Base-by-base conservation (phyloP, 2,329 filamentous ascomycete species). In the Camillea tinctor region DNA sequence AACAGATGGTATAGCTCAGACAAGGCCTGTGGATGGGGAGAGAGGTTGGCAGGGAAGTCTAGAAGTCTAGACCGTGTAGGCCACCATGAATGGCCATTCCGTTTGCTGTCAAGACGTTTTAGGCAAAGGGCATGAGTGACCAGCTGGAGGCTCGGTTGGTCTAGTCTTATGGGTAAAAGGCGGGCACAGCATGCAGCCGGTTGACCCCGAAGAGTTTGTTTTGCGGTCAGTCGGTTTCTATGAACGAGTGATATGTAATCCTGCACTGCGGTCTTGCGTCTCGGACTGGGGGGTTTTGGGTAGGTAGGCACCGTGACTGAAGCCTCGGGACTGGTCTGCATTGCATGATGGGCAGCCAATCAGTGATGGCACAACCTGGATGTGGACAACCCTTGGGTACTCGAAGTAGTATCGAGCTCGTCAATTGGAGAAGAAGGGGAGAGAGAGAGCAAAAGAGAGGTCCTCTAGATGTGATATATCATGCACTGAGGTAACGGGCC, bases 401-500 rank as follows among this genome's bases (percentile, higher is more conserved):
- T 51, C 49, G 49, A 51, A 11, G 22, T 21, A 13, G 49, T 9
- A 21, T 40, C 19, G 44, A 19, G 40, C 24, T 26, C 53, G 40
- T 36, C 56, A 44, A 20, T 53, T 50, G 50, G 49, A 23, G 26
- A 30, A 11, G 26, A 30, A 11, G 13, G 26, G 26, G 26, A 30
- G 26, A 30, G 26, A 30, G 26, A 11, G 26, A 30, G 26, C 26
- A 49, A 36, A 23, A 44, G 23, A 54, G 24, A 55, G 36, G 40
- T 21, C n/a, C 20, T 17, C 23, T 2, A 26, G 36, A n/a, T n/a
- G 50, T 23, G 54, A 24, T 56, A 40, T 26, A 44, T 44, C 36
- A 44, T 44, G 54, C 21, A 30, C 56, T 56, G 55, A 59, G 60
- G 64, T 64, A 63, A 63, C 62, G 60, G n/a, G 59, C 50, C 26